Percentiles rank a stretch among this genome's conserved stretches.
These are phyloP conservation scores for Pichia ethanolica DNA, from an alignment of 805 yeast genomes.

Conservation along the genomic window DNA sequence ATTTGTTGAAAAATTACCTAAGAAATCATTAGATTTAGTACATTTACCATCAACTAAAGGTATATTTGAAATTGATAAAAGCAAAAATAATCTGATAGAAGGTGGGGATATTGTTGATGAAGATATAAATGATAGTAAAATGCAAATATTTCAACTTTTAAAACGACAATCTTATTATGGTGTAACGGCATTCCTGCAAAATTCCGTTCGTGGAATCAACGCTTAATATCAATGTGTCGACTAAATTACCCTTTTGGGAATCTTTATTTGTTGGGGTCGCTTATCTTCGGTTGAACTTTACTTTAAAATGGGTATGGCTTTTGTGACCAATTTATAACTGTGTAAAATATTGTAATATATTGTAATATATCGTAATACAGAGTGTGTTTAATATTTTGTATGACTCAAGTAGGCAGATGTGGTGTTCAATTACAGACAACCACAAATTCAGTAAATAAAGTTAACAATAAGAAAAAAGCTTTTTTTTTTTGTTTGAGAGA, in stretches of 20 bases:
- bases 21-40: conserved; percentile 33
- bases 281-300: not conserved
- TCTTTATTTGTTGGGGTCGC: not conserved
- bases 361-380: too few species aligned
- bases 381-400: too few species aligned
- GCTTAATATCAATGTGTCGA: not conserved
- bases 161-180: not conserved
- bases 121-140: not conserved
- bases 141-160: not conserved
- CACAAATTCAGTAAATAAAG: too few species aligned
- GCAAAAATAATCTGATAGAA: too few species aligned
- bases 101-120: conserved; percentile 10
- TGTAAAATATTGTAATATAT: too few species aligned
- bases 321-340: too few species aligned
- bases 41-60: conserved; percentile 43
- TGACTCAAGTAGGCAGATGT: too few species aligned
- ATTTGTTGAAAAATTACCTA: conserved; percentile 27
- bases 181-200: not conserved
- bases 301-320: not conserved
- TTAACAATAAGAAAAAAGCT: too few species aligned
- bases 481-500: too few species aligned
- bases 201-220: not conserved
- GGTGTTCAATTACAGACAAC: too few species aligned
- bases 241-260: not conserved
- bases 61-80: too few species aligned